Conservation (phyloP, 2,329 filamentous ascomycete species). For the Alternaria sp. region DNA sequence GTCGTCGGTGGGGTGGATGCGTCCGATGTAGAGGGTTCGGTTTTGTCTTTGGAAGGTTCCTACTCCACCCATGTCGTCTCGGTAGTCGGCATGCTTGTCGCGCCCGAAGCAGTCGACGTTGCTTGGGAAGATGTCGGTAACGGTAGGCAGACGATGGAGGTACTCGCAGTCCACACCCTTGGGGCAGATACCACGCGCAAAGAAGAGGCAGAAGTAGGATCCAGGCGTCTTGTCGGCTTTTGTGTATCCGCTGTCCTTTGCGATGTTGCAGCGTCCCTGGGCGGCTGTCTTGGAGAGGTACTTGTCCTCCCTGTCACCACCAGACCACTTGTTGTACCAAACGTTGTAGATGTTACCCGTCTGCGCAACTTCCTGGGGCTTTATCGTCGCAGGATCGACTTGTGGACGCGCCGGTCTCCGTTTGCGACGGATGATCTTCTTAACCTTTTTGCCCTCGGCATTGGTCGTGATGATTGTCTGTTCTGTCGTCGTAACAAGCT, state of each 20-base stretch:
- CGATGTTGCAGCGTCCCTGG: slow-evolving; percentile 85
- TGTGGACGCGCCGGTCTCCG: slow-evolving; percentile 88
- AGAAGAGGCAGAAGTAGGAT: slow-evolving; percentile 92
- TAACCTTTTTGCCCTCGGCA: slow-evolving; percentile 71
- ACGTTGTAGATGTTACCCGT: slow-evolving; percentile 98
- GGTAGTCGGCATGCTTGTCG: slow-evolving; percentile 91
- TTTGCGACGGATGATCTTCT: slow-evolving; percentile 93
- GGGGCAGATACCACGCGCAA: slow-evolving; percentile 81
- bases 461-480: slow-evolving; percentile 48
- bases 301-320: slow-evolving; percentile 92
- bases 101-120: slow-evolving; percentile 96
- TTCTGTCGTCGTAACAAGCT: slow-evolving; percentile 38
- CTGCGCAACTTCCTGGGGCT: slow-evolving; percentile 85
- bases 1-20: slow-evolving; percentile 95
- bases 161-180: slow-evolving; percentile 95
- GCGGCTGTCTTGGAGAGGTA: slow-evolving; percentile 85
- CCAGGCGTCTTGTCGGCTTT: slow-evolving; percentile 63
- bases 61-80: slow-evolving; percentile 97
- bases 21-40: slow-evolving; percentile 89
- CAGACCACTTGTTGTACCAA: slow-evolving; percentile 99
- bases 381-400: slow-evolving; percentile 84
- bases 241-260: slow-evolving; percentile 67
- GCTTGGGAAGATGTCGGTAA: slow-evolving; percentile 90
- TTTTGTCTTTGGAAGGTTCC: slow-evolving; percentile 95
- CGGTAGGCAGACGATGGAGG: slow-evolving; percentile 84